Evolutionary conservation across 345 rosid species (phyloP).

Genomic region (Gossypium mustelinum): DNA sequence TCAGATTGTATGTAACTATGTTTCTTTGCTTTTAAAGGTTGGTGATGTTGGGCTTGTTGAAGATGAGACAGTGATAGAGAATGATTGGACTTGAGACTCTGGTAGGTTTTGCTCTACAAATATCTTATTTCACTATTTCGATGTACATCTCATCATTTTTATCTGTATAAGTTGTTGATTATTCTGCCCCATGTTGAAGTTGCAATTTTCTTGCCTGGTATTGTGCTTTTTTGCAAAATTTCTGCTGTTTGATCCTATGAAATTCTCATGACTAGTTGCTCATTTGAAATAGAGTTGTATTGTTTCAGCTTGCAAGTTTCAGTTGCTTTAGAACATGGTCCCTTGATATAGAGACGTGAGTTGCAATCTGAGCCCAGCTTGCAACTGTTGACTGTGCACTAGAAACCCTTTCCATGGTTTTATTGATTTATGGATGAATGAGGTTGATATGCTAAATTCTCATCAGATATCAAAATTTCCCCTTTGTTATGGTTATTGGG

Average conservation of each 20-base stretch:
- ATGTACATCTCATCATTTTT: neutral
- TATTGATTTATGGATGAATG: neutral
- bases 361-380: too few relatives aligned
- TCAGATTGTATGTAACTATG: neutral
- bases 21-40: slow-evolving; percentile 40
- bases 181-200: neutral
- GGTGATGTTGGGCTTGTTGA: slow-evolving; percentile 86
- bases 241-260: neutral
- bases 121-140: neutral
- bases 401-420: neutral
- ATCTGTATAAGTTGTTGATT: neutral
- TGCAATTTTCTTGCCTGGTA: neutral
- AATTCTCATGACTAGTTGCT: neutral
- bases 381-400: too few relatives aligned
- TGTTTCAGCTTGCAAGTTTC: slow-evolving; percentile 1
- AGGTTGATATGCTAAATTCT: neutral
- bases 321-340: neutral
- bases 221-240: neutral
- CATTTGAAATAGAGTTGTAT: neutral
- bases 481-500: neutral
- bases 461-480: neutral
- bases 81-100: slow-evolving; percentile 70
- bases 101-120: slow-evolving; percentile 38
- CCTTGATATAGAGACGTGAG: neutral
- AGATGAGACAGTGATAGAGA: slow-evolving; percentile 56